Percentiles rank a stretch among this genome's conserved stretches.
Evolutionary conservation across 2,329 filamentous ascomycete species (phyloP).

Genomic region (Tolypocladium endophyticum): DNA sequence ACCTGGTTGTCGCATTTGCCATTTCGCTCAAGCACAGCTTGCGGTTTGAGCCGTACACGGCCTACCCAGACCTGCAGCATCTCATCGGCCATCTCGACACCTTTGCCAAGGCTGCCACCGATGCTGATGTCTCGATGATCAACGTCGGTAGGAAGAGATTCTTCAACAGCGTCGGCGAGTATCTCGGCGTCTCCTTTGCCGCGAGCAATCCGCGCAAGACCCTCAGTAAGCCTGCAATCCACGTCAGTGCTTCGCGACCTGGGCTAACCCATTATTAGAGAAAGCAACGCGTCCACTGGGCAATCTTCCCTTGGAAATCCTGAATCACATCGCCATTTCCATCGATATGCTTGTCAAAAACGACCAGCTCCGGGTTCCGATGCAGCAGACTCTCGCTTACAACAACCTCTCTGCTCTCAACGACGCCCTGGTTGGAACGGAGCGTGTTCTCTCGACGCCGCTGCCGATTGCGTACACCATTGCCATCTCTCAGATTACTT

Average conservation of each 20-base stretch:
- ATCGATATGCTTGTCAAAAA: constrained; percentile 49
- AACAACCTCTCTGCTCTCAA: constrained; percentile 54
- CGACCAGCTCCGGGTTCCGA: constrained; percentile 42
- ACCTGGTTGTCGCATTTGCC: constrained; percentile 69
- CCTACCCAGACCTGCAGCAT: constrained; percentile 63
- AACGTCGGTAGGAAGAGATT: constrained; percentile 31
- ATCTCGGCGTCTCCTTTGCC: constrained; percentile 67
- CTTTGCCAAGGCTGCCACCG: constrained; percentile 50
- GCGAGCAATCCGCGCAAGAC: constrained; percentile 68
- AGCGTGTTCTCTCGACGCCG: constrained; percentile 73
- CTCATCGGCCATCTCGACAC: constrained; percentile 65
- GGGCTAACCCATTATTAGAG: constrained; percentile 7
- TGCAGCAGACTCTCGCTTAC: constrained; percentile 51
- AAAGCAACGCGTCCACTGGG: constrained; percentile 61
- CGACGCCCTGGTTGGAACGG: constrained; percentile 61
- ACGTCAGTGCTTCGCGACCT: not conserved
- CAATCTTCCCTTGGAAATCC: constrained; percentile 74
- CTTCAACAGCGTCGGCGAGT: constrained; percentile 59
- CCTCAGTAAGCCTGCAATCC: constrained; percentile 22
- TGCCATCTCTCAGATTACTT: constrained; percentile 76
- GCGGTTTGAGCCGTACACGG: constrained; percentile 71
- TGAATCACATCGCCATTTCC: constrained; percentile 60
- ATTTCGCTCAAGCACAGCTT: constrained; percentile 71
- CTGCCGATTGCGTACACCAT: constrained; percentile 77
- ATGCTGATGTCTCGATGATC: constrained; percentile 22